Conservation (phyloP, 2,329 filamentous ascomycete genomes). For the Aurifilum marmelostoma region DNA sequence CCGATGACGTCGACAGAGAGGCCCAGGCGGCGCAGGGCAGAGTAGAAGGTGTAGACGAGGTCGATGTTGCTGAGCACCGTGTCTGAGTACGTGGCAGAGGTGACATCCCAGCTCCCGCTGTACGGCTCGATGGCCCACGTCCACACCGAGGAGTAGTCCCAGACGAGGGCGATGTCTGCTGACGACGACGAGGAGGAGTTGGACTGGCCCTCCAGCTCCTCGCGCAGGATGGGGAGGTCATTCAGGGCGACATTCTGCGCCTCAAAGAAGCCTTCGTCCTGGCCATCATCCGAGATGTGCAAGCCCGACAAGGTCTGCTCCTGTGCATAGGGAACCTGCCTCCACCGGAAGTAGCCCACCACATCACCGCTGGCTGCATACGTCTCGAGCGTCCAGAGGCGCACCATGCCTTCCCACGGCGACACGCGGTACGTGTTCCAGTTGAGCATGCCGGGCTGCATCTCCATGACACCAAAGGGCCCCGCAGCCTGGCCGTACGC, state of each 20-base stretch:
- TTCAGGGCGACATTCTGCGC: constrained; percentile 28
- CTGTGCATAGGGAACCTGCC: constrained; percentile 33
- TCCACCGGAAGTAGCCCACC: constrained; percentile 35
- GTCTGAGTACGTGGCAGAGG: constrained; percentile 28
- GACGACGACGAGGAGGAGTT: constrained; percentile 3
- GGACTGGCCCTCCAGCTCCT: neutral
- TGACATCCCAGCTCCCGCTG: constrained; percentile 33
- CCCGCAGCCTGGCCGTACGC: constrained; percentile 30
- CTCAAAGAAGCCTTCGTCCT: constrained; percentile 31
- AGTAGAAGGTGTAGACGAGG: constrained; percentile 32
- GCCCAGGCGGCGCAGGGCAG: constrained; percentile 32
- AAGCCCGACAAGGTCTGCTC: constrained; percentile 34
- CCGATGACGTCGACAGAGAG: constrained; percentile 33
- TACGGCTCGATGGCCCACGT: constrained; percentile 33
- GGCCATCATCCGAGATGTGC: constrained; percentile 30
- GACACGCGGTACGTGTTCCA: constrained; percentile 33
- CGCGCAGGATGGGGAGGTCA: constrained; percentile 30
- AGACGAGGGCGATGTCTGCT: constrained; percentile 31
- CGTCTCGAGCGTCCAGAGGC: constrained; percentile 33
- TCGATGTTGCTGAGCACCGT: constrained; percentile 29
- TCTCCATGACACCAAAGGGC: constrained; percentile 34
- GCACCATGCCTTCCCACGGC: constrained; percentile 32
- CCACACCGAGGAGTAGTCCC: constrained; percentile 33
- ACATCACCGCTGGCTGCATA: constrained; percentile 31
- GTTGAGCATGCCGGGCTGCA: constrained; percentile 35